phyloP scores from a whole-genome alignment of 495 filamentous ascomycete species.

The Articulospora tetracladia region DNA sequence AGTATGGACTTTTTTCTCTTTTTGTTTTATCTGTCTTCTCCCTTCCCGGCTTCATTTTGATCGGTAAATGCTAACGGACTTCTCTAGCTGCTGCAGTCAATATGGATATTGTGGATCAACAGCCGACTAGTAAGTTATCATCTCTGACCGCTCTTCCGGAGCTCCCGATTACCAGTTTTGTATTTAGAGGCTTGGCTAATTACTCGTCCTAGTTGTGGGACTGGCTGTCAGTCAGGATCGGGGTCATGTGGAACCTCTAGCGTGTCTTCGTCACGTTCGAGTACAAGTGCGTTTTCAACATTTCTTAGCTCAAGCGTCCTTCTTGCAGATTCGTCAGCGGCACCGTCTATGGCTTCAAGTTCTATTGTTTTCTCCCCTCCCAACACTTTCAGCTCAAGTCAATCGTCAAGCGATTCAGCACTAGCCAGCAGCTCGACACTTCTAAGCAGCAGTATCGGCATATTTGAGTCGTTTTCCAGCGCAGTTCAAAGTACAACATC shows the following conservation, averaged over 20 bases:
- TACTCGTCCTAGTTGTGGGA: conserved; percentile 22
- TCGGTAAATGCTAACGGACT: neutral
- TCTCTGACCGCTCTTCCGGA: too few relatives aligned
- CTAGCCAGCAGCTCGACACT: neutral
- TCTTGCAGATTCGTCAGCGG: neutral
- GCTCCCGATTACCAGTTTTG: too few relatives aligned
- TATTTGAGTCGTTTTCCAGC: too few relatives aligned
- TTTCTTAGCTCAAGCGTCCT: neutral
- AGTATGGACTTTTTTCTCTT: neutral
- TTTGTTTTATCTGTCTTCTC: too few relatives aligned
- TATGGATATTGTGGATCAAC: conserved; percentile 18
- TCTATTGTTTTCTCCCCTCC: neutral
- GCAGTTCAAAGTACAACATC: too few relatives aligned
- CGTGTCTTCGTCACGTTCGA: too few relatives aligned
- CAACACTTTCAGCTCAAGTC: neutral
- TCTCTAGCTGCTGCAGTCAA: conserved; percentile 11
- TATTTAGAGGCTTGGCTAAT: too few relatives aligned
- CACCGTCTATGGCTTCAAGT: neutral
- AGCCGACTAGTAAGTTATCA: neutral
- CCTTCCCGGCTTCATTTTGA: too few relatives aligned
- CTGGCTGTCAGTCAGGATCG: conserved; percentile 16
- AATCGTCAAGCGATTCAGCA: neutral
- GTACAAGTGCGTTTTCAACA: neutral
- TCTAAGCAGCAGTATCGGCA: neutral
- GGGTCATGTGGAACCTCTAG: conserved; percentile 20